Base-by-base conservation (phyloP, 1,284 basidiomycete species). In the Ustilago nuda region DNA sequence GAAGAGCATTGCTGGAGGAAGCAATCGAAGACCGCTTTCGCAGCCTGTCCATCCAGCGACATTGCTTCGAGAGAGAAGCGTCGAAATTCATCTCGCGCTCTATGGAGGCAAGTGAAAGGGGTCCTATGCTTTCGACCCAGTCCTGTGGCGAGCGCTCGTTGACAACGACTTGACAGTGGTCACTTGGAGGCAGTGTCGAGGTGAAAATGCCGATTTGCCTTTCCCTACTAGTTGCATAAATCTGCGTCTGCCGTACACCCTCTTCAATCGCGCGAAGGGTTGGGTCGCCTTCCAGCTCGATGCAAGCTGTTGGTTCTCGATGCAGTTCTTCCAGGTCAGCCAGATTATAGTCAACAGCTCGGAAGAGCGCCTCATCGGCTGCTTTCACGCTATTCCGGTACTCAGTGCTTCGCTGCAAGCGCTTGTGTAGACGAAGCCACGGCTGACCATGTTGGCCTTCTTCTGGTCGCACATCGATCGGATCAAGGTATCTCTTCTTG, bases 31-130 rank as follows among this genome's bases (percentile, higher is more conserved):
- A 36, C 2, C n/a, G 32, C 17, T 36, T n/a, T 8, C 60, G 37
- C 6, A 72, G 35, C 32, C 48, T 43, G n/a, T 66, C 56, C 12
- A 56, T 45, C 59, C 64, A 72, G 0, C 61, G 70, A 30, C 52
- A 57, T n/a, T 72, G 64, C 11, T 60, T 63, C 3, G 41, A 37
- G 4, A 63, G 30, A 0, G 53, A 33, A 15, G 45, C 56, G 36
- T 72, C 70, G 39, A 66, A 66, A 15, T 46, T 15, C 46, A 72
- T 66, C 60, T 72, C 70, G 9, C 54, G 56, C 23, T 66, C 56
- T 11, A 72, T 66, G 4, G 56, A 63, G 11, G 36, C 6, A 7
- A 72, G 53, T 27, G 70, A 72, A 15, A 33, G 13, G 8, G 60
- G 17, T 4, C 56, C 35, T 35, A 72, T 66, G 33, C 23, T 36